phyloP scores from a whole-genome alignment of 495 filamentous ascomycete species.

The Astrothelium subdiscretum region DNA sequence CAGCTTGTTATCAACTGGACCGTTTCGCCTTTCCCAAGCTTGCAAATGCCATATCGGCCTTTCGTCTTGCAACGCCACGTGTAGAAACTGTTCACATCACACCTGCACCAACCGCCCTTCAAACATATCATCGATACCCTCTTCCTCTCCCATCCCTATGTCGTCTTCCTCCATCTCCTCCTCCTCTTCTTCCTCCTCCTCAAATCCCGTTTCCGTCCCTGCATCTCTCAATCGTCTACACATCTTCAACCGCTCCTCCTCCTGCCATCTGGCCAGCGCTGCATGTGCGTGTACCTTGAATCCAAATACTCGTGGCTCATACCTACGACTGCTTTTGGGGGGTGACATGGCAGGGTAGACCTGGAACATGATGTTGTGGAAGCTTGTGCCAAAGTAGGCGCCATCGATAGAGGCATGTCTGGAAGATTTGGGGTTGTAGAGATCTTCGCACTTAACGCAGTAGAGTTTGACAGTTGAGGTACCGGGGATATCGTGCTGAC shows the following conservation, averaged over 20 bases:
- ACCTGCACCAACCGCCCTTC: constrained; percentile 13
- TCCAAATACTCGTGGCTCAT: constrained; percentile 81
- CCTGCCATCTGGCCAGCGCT: constrained; percentile 84
- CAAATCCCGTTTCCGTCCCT: constrained; percentile 44
- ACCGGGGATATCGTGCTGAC: constrained; percentile 75
- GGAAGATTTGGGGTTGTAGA: constrained; percentile 97
- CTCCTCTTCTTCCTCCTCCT: constrained; percentile 43
- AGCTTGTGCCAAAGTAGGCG: constrained; percentile 93
- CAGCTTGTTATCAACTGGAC: background rate
- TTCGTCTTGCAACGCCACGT: background rate
- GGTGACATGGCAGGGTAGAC: constrained; percentile 87
- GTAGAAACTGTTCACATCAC: background rate
- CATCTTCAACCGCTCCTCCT: constrained; percentile 65
- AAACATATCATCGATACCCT: constrained; percentile 25
- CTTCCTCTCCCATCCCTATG: constrained; percentile 24
- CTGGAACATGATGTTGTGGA: constrained; percentile 98
- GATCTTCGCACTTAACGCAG: constrained; percentile 92
- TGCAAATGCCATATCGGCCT: background rate
- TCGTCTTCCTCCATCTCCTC: constrained; percentile 33
- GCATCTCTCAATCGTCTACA: constrained; percentile 48
- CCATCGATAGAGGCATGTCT: constrained; percentile 92
- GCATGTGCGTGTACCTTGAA: constrained; percentile 90
- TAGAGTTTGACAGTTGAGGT: constrained; percentile 87
- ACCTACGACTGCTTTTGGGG: constrained; percentile 70
- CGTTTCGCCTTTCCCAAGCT: background rate